A percentile compares a stretch with the other conserved stretches of the same genome.
Conservation (phyloP, 495 filamentous ascomycete genomes). For the Barbatosphaeria neglecta region DNA sequence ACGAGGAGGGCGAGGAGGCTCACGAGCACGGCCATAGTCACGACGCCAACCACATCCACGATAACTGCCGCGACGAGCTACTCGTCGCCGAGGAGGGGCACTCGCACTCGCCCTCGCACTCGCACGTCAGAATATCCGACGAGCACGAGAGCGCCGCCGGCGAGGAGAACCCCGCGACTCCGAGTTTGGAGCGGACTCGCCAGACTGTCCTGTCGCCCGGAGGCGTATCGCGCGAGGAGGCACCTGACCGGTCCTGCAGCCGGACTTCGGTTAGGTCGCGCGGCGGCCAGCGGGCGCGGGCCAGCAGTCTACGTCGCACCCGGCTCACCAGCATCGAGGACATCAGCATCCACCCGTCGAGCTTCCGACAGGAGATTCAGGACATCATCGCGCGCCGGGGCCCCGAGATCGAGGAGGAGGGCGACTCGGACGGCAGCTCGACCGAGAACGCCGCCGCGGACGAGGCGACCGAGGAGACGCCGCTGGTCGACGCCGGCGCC, state of each 20-base stretch:
- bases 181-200: constrained; percentile 13
- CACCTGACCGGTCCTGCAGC: constrained; percentile 18
- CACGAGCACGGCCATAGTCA: constrained; percentile 24
- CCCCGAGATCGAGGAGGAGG: constrained; percentile 32
- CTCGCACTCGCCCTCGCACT: too few relatives aligned
- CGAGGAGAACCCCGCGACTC: constrained; percentile 10
- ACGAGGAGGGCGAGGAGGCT: constrained; percentile 29
- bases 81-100: constrained; percentile 16
- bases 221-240: constrained; percentile 3
- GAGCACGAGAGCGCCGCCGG: constrained; percentile 12
- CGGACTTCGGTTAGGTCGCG: constrained; percentile 17
- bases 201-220: constrained; percentile 21
- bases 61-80: constrained; percentile 16
- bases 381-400: constrained; percentile 67
- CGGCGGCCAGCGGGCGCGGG: constrained; percentile 39
- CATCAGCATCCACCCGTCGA: constrained; percentile 78
- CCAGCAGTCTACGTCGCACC: constrained; percentile 37
- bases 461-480: constrained; percentile 37
- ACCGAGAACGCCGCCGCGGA: constrained; percentile 37
- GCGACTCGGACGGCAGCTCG: constrained; percentile 38
- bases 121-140: constrained; percentile 1
- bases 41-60: constrained; percentile 25
- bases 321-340: constrained; percentile 52
- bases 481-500: constrained; percentile 21
- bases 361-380: constrained; percentile 82